These are phyloP conservation scores for Nakaseomyces sp. DNA, from an alignment of 1,139 yeast genomes.

Conservation along the genomic window DNA sequence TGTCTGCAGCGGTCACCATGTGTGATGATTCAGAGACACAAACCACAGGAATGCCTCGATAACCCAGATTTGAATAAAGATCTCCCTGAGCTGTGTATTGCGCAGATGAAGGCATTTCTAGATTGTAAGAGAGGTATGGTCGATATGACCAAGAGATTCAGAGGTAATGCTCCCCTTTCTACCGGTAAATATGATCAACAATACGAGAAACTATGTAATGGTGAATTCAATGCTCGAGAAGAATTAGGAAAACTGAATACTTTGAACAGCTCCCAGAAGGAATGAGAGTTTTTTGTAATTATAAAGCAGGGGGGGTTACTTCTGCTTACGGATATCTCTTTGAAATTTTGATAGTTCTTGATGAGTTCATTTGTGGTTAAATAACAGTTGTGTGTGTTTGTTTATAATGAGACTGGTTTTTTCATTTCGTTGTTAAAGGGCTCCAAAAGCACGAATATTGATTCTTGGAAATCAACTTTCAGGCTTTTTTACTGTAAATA, in stretches of 20 bases:
- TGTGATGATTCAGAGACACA: constrained; percentile 79
- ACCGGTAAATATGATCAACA: constrained; percentile 89
- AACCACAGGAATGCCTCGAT: constrained; percentile 81
- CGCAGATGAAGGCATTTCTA: constrained; percentile 75
- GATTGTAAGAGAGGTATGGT: constrained; percentile 81
- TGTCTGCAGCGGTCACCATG: constrained; percentile 95
- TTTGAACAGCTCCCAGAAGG: constrained; percentile 2
- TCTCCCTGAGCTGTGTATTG: constrained; percentile 81
- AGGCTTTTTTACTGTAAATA: too few relatives aligned
- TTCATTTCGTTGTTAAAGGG: too few relatives aligned
- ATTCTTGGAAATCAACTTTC: too few relatives aligned
- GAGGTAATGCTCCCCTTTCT: constrained; percentile 89
- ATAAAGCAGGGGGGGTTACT: too few relatives aligned
- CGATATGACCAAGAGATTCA: constrained; percentile 84
- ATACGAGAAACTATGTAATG: constrained; percentile 65
- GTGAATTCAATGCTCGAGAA: constrained; percentile 71
- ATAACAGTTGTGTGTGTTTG: too few relatives aligned
- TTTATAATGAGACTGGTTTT: too few relatives aligned
- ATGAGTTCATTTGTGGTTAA: too few relatives aligned
- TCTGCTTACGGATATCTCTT: too few relatives aligned
- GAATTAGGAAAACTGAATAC: constrained; percentile 60
- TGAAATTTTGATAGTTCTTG: too few relatives aligned
- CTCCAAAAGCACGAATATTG: too few relatives aligned
- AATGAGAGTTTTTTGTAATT: background rate
- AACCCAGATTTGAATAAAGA: constrained; percentile 68